Evolutionary conservation across 1,139 yeast genomes (phyloP), one percentile per base, ranked within the genome.

Genomic region (Arxiozyma bovina): DNA sequence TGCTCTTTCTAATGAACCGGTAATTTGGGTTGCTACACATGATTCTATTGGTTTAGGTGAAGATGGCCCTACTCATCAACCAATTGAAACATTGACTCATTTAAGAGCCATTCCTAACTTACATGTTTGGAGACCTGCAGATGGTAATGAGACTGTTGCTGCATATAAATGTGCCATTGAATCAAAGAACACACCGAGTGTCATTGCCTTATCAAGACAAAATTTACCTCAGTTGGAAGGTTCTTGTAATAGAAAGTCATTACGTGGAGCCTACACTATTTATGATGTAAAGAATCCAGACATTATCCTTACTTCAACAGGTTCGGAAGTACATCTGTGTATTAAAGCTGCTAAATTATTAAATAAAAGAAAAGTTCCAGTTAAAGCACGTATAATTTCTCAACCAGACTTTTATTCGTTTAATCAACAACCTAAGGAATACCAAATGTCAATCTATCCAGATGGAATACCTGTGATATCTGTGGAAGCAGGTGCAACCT

Each of bases 11-110:
- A 93, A 93, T 68, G 93, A 85, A 74, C 96, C 96, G 65, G 86
- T 89, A 65, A 83, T 88, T 72, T 90, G 96, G 96, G 96, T 93
- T 61, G 98, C 98, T 60, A 93, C 99, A 63, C 99, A 93, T 77
- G 99, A 93, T 77, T 93, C 99, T 55, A 93, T 93, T 70, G 99
- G 99, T 77, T 81, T 93, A 66, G 99, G 99, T 78, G 99, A 93
- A 80, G 99, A 93, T 73, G 99, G 99, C 72, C 99, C 99, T 74
- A 93, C 99, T 72, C 99, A 93, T 77, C 99, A 93, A 80, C 99
- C 99, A 75, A 89, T 93, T 69, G 99, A 93, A 82, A 93, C 99
- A 60, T 78, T 93, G 73, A 96, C 98, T 59, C 99, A 93, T 76
- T 83, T 94, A 77, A 89, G 99, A 81, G 96, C 99, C 63, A 73